Evolutionary conservation across 768 basidiomycete genomes (phyloP).

Genomic region (Rhodotorula taiwanensis): DNA sequence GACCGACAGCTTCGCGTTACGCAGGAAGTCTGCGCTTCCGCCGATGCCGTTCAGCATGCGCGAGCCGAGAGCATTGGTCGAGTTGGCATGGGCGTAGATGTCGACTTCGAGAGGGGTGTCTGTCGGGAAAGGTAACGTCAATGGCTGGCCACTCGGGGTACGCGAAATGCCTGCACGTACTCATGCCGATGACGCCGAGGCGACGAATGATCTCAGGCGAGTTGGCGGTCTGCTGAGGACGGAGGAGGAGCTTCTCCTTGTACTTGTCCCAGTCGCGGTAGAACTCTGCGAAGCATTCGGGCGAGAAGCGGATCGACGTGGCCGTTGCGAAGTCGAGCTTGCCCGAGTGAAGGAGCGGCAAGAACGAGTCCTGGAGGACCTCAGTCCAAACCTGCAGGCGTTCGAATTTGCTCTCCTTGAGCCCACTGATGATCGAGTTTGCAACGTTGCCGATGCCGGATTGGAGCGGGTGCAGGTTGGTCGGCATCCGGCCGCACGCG

Average conservation of each 20-base stretch:
- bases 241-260: conserved; percentile 38
- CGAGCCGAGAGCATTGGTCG: conserved; percentile 40
- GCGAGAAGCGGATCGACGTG: conserved; percentile 43
- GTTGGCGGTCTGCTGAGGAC: conserved; percentile 41
- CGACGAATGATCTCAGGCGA: conserved; percentile 42
- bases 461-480: conserved; percentile 40
- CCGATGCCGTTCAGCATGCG: conserved; percentile 42
- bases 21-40: conserved; percentile 40
- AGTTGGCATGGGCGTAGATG: conserved; percentile 42
- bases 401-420: conserved; percentile 36
- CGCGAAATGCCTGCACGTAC: not conserved
- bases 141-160: not conserved
- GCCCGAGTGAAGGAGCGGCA: conserved; percentile 44
- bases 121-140: no score
- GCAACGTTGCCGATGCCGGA: conserved; percentile 42
- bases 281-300: conserved; percentile 37
- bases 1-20: conserved; percentile 41
- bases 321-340: conserved; percentile 47
- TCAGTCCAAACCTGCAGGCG: conserved; percentile 41
- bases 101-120: conserved; percentile 42
- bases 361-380: conserved; percentile 42
- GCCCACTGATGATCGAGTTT: conserved; percentile 40
- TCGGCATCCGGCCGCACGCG: conserved; percentile 38
- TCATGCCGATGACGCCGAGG: conserved; percentile 32
- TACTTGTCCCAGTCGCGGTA: conserved; percentile 37